Evolutionary conservation across 179 eudicot genomes (phyloP), one percentile per base, ranked within the genome.

Genomic region (Silene noctiflora): DNA sequence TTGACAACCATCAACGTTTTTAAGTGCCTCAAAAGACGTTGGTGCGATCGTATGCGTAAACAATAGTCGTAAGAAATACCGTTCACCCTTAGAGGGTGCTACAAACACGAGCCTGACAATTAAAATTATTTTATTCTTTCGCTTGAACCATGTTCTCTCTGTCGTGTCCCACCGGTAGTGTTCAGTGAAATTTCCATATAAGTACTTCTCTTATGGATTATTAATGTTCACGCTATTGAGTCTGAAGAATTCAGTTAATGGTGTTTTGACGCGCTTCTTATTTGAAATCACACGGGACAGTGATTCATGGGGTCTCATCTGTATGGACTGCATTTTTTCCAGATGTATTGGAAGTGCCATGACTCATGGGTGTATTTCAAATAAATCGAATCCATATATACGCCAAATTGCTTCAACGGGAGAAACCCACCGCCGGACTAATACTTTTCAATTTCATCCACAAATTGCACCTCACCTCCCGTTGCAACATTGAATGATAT

Each of bases 81-180:
- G 42, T 42, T 83, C 66, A 0, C 67, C 79, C 56, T 80, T 72
- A 13, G 58, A 1, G 1, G 81, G 80, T 8, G 56, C 69, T 0
- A 68, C 84, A 22, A 68, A 55, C 17, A 35, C 46, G 0, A 84
- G 17, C 0, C 80, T 14, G 1, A 80, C 78, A 3, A 84, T 42
- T 0, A 22, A 60, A 0, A 4, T 1, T 0, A 20, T 55, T 4
- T 8, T 5, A 9, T 31, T 12, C 4, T 77, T n/a, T 1, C 27
- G 27, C 7, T 14, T 6, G 0, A 3, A 4, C 82, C 80, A 76
- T 2, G 2, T 0, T 55, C 56, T 77, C 0, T 3, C 4, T 2
- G n/a, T n/a, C n/a, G 0, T 5, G 8, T 78, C 33, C 85, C 77
- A 82, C 6, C 44, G 63, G 27, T 25, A 25, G 27, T 25, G 27